Percentiles rank a stretch among this genome's conserved stretches.
These are phyloP conservation scores for Vanrija sp. DNA, from an alignment of 1,284 basidiomycete species.

Conservation along the genomic window DNA sequence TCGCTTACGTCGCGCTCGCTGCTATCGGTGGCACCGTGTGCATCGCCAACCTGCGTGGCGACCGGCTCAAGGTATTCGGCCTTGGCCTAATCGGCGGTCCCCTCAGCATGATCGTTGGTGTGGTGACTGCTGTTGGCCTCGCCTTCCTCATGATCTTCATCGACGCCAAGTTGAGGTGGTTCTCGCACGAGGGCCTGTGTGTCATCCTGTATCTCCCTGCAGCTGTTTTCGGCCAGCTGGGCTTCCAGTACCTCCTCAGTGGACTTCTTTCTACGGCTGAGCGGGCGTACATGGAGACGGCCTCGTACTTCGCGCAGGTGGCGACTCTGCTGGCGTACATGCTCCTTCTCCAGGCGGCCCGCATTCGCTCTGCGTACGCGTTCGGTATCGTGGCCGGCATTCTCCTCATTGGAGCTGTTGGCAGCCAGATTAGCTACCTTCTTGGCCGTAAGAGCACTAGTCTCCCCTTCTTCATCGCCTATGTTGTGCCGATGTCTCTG, in stretches of 20 bases:
- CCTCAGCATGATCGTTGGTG: slow-evolving; percentile 45
- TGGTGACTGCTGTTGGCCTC: slow-evolving; percentile 65
- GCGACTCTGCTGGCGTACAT: slow-evolving; percentile 56
- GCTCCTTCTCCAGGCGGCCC: slow-evolving; percentile 53
- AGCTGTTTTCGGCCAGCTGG: slow-evolving; percentile 53
- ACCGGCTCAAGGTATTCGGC: slow-evolving; percentile 43
- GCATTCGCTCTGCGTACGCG: slow-evolving; percentile 49
- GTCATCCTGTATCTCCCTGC: slow-evolving; percentile 75
- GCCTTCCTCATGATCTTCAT: slow-evolving; percentile 69
- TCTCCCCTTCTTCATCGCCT: slow-evolving; percentile 52
- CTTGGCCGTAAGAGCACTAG: slow-evolving; percentile 8
- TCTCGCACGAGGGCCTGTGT: slow-evolving; percentile 66
- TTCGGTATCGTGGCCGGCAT: slow-evolving; percentile 33
- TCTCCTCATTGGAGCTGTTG: slow-evolving; percentile 29
- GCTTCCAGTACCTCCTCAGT: slow-evolving; percentile 30
- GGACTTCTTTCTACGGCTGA: slow-evolving; percentile 24
- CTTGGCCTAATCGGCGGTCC: slow-evolving; percentile 57
- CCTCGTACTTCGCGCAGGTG: slow-evolving; percentile 61
- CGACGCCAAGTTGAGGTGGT: slow-evolving; percentile 59
- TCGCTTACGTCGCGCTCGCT: slow-evolving; percentile 59
- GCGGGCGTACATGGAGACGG: slow-evolving; percentile 56
- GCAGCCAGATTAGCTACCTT: slow-evolving; percentile 17
- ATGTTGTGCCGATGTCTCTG: slow-evolving; percentile 61
- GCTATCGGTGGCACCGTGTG: slow-evolving; percentile 51
- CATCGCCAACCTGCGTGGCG: slow-evolving; percentile 37